Evolutionary conservation across 2,329 filamentous ascomycete species (phyloP).

Genomic region (Penicillium hordei): DNA sequence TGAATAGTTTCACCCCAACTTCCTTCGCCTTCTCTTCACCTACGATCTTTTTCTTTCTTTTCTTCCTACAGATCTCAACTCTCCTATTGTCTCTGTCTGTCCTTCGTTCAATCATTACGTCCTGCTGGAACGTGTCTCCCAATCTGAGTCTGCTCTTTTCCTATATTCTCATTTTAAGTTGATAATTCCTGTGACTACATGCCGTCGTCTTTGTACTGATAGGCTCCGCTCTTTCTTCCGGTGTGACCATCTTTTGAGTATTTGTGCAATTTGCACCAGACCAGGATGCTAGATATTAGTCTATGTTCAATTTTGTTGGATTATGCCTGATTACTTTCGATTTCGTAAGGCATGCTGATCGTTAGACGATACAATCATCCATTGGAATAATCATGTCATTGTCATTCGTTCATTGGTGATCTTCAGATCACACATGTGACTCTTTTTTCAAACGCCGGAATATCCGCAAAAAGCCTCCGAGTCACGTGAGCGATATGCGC

Average conservation of each 20-base stretch:
- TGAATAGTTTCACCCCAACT: background rate
- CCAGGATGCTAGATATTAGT: constrained; percentile 15
- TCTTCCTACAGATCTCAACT: constrained; percentile 5
- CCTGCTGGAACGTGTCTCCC: background rate
- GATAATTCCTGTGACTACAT: constrained; percentile 17
- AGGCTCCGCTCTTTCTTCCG: constrained; percentile 15
- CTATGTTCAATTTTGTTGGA: constrained; percentile 7
- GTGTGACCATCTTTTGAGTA: constrained; percentile 14
- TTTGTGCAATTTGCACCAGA: constrained; percentile 17
- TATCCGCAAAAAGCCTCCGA: background rate
- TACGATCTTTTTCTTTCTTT: constrained; percentile 5
- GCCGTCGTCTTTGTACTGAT: constrained; percentile 10
- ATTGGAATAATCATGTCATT: background rate
- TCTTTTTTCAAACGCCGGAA: background rate
- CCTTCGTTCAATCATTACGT: constrained; percentile 9
- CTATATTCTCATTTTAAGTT: constrained; percentile 19
- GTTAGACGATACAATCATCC: background rate
- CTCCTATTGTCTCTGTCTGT: constrained; percentile 3
- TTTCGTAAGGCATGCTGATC: background rate
- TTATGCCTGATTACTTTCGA: background rate
- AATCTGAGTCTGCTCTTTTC: constrained; percentile 6
- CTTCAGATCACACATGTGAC: background rate
- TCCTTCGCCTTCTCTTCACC: background rate
- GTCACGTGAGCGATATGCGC: background rate
- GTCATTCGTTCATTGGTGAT: background rate